A percentile compares a stretch with the other conserved stretches of the same genome.
phyloP scores from a whole-genome alignment of 78 protist genomes.

The Thecamonas trahens region DNA sequence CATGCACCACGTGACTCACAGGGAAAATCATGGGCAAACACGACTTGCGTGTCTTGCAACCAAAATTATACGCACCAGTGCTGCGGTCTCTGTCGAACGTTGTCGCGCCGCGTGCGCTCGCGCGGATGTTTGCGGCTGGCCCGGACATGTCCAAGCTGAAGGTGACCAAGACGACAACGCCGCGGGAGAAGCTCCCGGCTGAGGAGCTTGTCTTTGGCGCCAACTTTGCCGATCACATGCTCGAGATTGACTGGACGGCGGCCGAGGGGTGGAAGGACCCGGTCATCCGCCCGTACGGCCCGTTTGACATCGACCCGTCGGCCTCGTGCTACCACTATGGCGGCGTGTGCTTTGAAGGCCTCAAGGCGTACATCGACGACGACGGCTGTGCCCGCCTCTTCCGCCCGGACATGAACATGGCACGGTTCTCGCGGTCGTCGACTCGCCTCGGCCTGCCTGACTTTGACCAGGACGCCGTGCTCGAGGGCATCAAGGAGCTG shows the following conservation, averaged over 20 bases:
- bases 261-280: constrained; percentile 77
- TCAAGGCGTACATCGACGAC: constrained; percentile 87
- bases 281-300: constrained; percentile 62
- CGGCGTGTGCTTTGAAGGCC: constrained; percentile 90
- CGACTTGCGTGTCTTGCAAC: no score
- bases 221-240: constrained; percentile 87
- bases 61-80: no score
- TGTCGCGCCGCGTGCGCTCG: no score
- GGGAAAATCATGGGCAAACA: no score
- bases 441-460: constrained; percentile 81
- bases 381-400: constrained; percentile 42
- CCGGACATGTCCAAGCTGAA: no score
- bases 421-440: constrained; percentile 65
- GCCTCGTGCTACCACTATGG: not conserved
- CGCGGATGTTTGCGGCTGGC: no score
- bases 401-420: constrained; percentile 91
- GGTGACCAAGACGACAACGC: constrained; percentile 46
- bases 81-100: no score
- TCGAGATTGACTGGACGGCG: constrained; percentile 66
- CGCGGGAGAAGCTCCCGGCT: constrained; percentile 28
- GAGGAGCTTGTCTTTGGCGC: constrained; percentile 79
- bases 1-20: no score
- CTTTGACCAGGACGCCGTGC: constrained; percentile 52
- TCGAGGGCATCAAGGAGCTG: constrained; percentile 73
- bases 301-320: not conserved